Evolutionary conservation across 331 rosid genomes (phyloP), one percentile per base, ranked within the genome.

Genomic region (Saraca asoca): DNA sequence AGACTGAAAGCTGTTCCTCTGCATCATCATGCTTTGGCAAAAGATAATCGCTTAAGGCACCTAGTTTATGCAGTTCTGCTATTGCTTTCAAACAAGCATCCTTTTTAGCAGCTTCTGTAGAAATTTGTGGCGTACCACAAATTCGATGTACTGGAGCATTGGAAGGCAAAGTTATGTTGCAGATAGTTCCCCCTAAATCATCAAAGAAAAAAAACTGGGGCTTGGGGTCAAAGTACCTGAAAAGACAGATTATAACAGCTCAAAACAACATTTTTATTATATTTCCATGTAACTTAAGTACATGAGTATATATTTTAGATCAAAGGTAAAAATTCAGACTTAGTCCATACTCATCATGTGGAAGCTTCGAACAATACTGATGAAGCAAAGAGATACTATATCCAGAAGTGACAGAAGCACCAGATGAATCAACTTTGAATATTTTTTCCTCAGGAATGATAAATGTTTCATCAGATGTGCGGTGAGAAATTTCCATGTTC

Each of bases 81-180:
- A 93, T 74, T 74, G 98, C 94, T 70, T 85, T 81, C 70, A 93
- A 77, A 80, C 98, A 90, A 70, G 94, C 97, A 76, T 80, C 91
- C 63, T 75, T 83, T 74, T 80, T 93, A 48, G 98, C 87, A 71
- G 79, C 95, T 58, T 85, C 98, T 73, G 42, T 50, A 18, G 98
- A 81, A 71, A 67, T 51, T 69, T 85, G 91, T 7, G 95, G 79
- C 7, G 77, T 6, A 72, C 98, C 62, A 18, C 76, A 84, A 66
- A 87, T 81, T 75, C 58, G 83, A 68, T 72, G 78, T 42, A 88
- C 70, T 18, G 98, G 88, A 62, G 97, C 90, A 88, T 93, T 93
- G 64, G 97, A 71, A 51, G 98, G 98, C 58, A 93, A 76, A 16
- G 57, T 74, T 51, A 87, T 74, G 19, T 88, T 91, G 77, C 97